Evolutionary conservation across 495 filamentous ascomycete genomes (phyloP).

Genomic region (Tirmania nivea): DNA sequence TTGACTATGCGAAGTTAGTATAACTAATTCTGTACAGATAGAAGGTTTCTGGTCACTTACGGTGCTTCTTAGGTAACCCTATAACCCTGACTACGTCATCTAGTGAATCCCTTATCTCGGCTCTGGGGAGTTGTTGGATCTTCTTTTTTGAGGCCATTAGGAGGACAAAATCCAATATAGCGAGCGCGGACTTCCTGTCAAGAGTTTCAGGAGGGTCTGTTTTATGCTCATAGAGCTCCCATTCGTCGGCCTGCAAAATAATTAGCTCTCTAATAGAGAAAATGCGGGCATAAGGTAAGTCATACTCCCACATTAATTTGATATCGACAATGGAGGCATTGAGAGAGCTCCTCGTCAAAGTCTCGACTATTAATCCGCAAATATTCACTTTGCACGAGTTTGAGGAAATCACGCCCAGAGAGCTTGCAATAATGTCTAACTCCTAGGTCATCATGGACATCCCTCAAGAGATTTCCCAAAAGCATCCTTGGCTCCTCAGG

Average conservation of each 20-base stretch:
- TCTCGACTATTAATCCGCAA: conserved; percentile 26
- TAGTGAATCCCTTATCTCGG: conserved; percentile 65
- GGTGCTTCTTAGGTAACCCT: conserved; percentile 24
- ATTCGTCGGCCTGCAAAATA: conserved; percentile 20
- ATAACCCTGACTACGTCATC: conserved; percentile 71
- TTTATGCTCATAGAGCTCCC: conserved; percentile 23
- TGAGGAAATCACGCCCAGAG: conserved; percentile 46
- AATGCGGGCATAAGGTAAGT: not conserved
- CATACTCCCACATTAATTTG: conserved; percentile 15
- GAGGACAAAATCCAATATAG: conserved; percentile 64
- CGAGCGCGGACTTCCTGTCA: conserved; percentile 49
- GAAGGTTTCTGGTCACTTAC: not conserved
- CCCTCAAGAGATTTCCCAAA: conserved; percentile 12
- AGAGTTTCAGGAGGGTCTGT: conserved; percentile 37
- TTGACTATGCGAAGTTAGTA: not conserved
- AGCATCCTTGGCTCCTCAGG: conserved; percentile 6
- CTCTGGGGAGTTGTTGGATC: conserved; percentile 78
- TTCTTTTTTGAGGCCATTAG: conserved; percentile 59
- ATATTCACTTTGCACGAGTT: conserved; percentile 65
- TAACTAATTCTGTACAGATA: too few relatives aligned
- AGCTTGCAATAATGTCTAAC: conserved; percentile 65
- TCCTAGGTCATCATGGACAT: conserved; percentile 72
- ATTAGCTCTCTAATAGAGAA: conserved; percentile 1
- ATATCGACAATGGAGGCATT: conserved; percentile 17
- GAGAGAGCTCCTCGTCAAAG: conserved; percentile 14